A percentile compares a stretch with the other conserved stretches of the same genome.
phyloP scores from a whole-genome alignment of 495 filamentous ascomycete species.

The Penicillium salamii region DNA sequence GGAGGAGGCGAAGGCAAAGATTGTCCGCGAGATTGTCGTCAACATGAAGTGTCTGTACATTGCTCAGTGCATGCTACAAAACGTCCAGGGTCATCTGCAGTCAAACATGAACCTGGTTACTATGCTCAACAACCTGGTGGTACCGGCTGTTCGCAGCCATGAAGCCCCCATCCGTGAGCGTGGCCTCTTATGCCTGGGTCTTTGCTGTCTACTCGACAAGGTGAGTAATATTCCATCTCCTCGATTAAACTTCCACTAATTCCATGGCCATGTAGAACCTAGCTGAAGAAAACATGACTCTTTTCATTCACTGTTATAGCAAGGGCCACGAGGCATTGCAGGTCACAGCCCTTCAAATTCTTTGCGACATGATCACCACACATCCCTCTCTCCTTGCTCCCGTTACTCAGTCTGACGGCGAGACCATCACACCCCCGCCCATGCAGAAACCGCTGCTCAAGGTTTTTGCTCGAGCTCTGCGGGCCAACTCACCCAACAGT shows the following conservation, averaged over 20 bases:
- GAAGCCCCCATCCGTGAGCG: slow-evolving; percentile 90
- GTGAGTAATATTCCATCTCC: slow-evolving; percentile 30
- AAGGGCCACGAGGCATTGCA: slow-evolving; percentile 90
- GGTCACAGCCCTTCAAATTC: slow-evolving; percentile 82
- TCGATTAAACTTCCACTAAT: slow-evolving; percentile 5
- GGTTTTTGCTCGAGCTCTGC: slow-evolving; percentile 73
- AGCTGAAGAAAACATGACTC: slow-evolving; percentile 85
- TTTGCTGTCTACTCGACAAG: slow-evolving; percentile 88
- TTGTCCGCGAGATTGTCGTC: slow-evolving; percentile 84
- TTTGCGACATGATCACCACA: slow-evolving; percentile 88
- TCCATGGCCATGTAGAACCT: slow-evolving; percentile 51
- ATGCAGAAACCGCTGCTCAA: slow-evolving; percentile 66
- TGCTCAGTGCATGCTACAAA: slow-evolving; percentile 94
- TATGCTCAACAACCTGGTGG: slow-evolving; percentile 95
- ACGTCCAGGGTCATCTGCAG: slow-evolving; percentile 80
- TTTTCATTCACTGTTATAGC: slow-evolving; percentile 94
- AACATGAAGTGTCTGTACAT: slow-evolving; percentile 99
- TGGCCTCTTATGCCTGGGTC: slow-evolving; percentile 82
- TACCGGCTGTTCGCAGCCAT: slow-evolving; percentile 89
- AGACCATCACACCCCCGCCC: slow-evolving; percentile 37
- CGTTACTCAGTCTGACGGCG: slow-evolving; percentile 38
- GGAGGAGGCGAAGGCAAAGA: slow-evolving; percentile 76
- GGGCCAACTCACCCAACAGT: slow-evolving; percentile 60
- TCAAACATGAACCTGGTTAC: slow-evolving; percentile 82
- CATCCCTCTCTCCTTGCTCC: slow-evolving; percentile 72